phyloP scores from a whole-genome alignment of 306 rosid species.

The Chamaecrista fasciculata region DNA sequence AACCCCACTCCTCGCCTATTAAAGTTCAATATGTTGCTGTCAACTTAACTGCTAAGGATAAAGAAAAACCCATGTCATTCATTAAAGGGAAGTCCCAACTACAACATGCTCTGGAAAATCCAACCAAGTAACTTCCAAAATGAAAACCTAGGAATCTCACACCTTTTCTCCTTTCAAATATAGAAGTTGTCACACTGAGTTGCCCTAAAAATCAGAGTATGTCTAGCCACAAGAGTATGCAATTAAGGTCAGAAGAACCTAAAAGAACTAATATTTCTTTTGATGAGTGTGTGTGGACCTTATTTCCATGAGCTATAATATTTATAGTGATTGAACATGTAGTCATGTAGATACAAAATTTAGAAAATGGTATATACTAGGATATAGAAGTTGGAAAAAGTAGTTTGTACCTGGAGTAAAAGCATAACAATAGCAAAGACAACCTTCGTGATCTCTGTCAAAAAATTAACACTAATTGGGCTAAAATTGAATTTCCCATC shows the following conservation, averaged over 20 bases:
- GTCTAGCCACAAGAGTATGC: not conserved
- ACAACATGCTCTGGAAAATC: not conserved
- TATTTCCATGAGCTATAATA: conserved; percentile 17
- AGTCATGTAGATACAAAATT: not conserved
- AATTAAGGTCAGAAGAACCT: not conserved
- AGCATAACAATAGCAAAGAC: conserved; percentile 93
- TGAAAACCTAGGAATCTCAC: not conserved
- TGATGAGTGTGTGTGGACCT: not conserved
- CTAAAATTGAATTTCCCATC: conserved; percentile 97
- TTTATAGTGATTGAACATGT: not conserved
- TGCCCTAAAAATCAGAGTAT: not conserved
- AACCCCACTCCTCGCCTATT: not conserved
- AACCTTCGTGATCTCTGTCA: conserved; percentile 87
- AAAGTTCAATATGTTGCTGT: not conserved
- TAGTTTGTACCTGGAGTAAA: conserved; percentile 62
- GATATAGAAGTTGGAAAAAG: conserved; percentile 23
- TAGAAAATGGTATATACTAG: conserved; percentile 7
- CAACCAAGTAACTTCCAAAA: not conserved
- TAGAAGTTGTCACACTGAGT: not conserved
- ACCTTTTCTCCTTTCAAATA: not conserved
- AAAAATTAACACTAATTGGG: conserved; percentile 97
- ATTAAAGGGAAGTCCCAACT: not conserved
- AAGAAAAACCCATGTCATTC: not conserved
- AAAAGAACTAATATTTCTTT: not conserved
- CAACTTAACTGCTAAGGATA: not conserved